Evolutionary conservation across 352 stramenopile species (phyloP), one percentile per base, ranked within the genome.

Genomic region (Thraustotheca clavata): DNA sequence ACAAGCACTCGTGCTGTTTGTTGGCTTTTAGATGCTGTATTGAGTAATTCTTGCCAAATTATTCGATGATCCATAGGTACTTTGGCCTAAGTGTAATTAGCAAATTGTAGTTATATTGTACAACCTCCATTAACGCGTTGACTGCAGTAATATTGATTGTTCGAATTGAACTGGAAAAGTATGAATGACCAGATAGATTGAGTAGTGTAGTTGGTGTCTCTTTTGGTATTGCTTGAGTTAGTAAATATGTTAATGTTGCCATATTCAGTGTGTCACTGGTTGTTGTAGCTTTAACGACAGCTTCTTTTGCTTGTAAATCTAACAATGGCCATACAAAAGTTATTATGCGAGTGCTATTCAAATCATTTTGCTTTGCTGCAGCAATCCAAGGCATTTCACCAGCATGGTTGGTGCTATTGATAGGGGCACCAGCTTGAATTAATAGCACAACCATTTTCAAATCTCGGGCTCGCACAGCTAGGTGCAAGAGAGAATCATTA

Each of bases 401-500:
- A 6, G 46, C n/a, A 34, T 65, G 52, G 18, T 65, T 65, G 38
- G 57, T 22, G 11, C 20, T 34, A 2, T 65, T 46, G 6, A 65
- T 40, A 5, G 35, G 7, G 9, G 38, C 57, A 16, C 57, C 57
- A 18, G 38, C 39, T 2, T 39, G 26, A 46, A 65, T 46, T 16
- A 65, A n/a, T 14, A 24, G 41, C 7, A 16, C 20, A 11, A 65
- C 20, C 9, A 46, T 65, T 33, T 29, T 6, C 18, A 27, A n/a
- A 35, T 65, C 57, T 1, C 40, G 35, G 4, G 35, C 3, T 20
- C 34, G 2, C 5, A 43, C 57, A 4, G 22, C 40, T n/a, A 65
- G 41, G 41, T 65, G 57, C 22, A 65, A n/a, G 29, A 65, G 57
- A 20, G 57, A 57, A 20, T 65, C 35, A 35, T 65, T 65, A 33